Percentiles rank a stretch among this genome's conserved stretches.
phyloP scores from a whole-genome alignment of 371 early-diverging fungal species.

The Gilbertella persicaria region DNA sequence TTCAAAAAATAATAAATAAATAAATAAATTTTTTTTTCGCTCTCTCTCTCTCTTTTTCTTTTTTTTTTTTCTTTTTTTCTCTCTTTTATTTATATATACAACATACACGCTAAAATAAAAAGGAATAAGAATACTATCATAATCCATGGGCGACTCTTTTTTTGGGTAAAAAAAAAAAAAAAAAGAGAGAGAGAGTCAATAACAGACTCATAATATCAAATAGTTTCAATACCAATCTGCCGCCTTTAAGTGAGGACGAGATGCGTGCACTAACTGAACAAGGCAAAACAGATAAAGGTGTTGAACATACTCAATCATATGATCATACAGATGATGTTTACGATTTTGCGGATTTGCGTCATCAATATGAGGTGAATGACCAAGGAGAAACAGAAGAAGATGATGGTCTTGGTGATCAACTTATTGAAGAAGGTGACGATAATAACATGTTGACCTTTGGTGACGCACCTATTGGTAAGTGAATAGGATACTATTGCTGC shows the following conservation, averaged over 20 bases:
- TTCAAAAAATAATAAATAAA: slow-evolving; percentile 12
- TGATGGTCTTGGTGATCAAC: slow-evolving; percentile 53
- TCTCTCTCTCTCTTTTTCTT: slow-evolving; percentile 1
- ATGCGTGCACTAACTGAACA: slow-evolving; percentile 37
- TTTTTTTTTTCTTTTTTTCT: slow-evolving; percentile 2
- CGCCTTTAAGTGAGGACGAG: slow-evolving; percentile 54
- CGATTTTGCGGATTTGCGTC: slow-evolving; percentile 44
- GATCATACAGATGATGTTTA: slow-evolving; percentile 33
- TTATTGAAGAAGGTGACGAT: slow-evolving; percentile 78
- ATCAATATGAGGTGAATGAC: slow-evolving; percentile 30
- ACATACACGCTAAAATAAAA: no score
- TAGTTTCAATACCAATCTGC: slow-evolving; percentile 64
- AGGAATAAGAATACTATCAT: slow-evolving; percentile 3
- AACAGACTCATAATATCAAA: slow-evolving; percentile 8
- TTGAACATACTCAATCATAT: slow-evolving; percentile 7
- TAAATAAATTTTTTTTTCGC: background rate
- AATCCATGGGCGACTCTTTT: slow-evolving; percentile 50
- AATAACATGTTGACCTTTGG: slow-evolving; percentile 90
- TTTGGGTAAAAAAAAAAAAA: slow-evolving; percentile 42
- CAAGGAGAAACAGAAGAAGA: slow-evolving; percentile 46
- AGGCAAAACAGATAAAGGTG: slow-evolving; percentile 15
- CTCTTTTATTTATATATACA: slow-evolving; percentile 1
- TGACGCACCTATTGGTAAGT: slow-evolving; percentile 54
- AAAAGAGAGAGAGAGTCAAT: background rate
- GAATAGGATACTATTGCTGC: no score